Conservation (phyloP, 306 rosid species). For the Mimosa pudica region DNA sequence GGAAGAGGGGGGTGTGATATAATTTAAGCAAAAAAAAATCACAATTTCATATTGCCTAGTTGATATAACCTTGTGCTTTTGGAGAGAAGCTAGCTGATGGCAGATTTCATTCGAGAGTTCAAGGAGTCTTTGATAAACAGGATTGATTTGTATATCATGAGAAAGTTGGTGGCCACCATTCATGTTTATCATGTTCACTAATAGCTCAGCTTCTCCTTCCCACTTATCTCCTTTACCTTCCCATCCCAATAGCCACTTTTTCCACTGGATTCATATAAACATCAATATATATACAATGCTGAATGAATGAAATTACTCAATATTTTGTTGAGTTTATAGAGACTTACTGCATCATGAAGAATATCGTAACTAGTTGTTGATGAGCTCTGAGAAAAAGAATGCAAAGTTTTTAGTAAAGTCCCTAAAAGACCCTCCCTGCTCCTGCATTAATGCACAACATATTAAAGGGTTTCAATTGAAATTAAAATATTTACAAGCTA, state of each 20-base stretch:
- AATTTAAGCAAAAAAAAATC: background rate
- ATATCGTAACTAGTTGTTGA: background rate
- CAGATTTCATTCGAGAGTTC: slow-evolving; percentile 49
- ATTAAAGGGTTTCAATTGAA: too few relatives aligned
- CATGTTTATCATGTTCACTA: slow-evolving; percentile 51
- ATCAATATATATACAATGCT: background rate
- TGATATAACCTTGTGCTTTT: slow-evolving; percentile 31
- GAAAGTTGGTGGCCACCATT: slow-evolving; percentile 43
- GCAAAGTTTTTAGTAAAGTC: slow-evolving; percentile 44
- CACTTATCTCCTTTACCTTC: slow-evolving; percentile 38
- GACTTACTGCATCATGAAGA: slow-evolving; percentile 1
- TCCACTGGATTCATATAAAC: slow-evolving; percentile 43
- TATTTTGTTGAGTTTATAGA: too few relatives aligned
- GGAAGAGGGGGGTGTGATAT: background rate
- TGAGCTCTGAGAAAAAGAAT: too few relatives aligned
- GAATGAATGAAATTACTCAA: background rate
- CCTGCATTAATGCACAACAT: background rate
- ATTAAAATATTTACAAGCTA: background rate
- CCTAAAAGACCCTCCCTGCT: slow-evolving; percentile 40
- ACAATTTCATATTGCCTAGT: background rate
- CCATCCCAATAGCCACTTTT: slow-evolving; percentile 55
- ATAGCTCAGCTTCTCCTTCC: slow-evolving; percentile 47
- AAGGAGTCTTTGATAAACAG: slow-evolving; percentile 37
- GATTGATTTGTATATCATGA: slow-evolving; percentile 33
- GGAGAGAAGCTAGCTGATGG: slow-evolving; percentile 39